Base-by-base conservation (phyloP, 2,329 filamentous ascomycete species). In the Dactylellina haptotyla region DNA sequence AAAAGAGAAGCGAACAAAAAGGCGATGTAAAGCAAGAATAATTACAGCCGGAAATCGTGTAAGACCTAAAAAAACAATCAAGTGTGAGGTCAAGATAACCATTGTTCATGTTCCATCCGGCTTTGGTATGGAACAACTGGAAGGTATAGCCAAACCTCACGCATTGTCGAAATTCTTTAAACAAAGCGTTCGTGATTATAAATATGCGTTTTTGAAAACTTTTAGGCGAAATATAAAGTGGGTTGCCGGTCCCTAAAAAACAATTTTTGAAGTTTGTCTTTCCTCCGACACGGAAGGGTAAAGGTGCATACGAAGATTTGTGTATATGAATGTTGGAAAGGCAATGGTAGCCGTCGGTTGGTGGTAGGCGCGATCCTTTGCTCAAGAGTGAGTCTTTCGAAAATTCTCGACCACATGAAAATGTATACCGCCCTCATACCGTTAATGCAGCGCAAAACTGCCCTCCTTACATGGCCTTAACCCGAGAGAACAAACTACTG, bases 401-500 rank as follows among this genome's bases (percentile, higher is more conserved):
- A 54, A 26, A 57, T 28, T 50, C 30, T 34, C 28, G 50, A 39
- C 37, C 62, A 37, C 48, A 51, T 61, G 58, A 46, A 53, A 73
- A 30, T 61, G 30, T 43, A 32, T 41, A 50, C 63, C 54, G 48
- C 57, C 69, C 53, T 53, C 69, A 73, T 73, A 73, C 69, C 69
- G n/a, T n/a, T n/a, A n/a, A 73, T 66, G 26, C 32, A 43, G 9
- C 57, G 39, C 54, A 28, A 34, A 59, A 14, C 6, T 43, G 39
- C 54, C 30, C 28, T 25, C 16, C 61, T 73, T 83, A 93, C 79
- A 93, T 91, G 81, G 90, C 90, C 83, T 90, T 90, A 78, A 90
- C 91, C 81, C 91, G 89, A 82, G 90, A 91, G 85, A 95, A 97
- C 83, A 96, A 88, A 86, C 91, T 96, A 88, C 92, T 95, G 88